Base-by-base conservation (phyloP, 257 asterid genomes). In the Solanum sitiens region DNA sequence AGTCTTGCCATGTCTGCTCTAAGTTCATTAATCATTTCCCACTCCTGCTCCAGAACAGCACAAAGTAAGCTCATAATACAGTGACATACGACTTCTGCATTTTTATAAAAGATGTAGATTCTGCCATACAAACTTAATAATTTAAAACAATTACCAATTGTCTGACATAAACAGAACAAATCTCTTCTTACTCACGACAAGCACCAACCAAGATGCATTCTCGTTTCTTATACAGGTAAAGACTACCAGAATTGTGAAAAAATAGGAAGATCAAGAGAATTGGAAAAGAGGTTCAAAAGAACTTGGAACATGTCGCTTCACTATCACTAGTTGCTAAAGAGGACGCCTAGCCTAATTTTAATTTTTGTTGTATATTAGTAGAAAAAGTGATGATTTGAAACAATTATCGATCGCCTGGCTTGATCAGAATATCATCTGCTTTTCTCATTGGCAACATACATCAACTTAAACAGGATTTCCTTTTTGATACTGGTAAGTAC, bases 1-100 rank as follows among this genome's bases (percentile, higher is more conserved):
- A 96, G 96, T 90, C 93, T 95, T 30, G 93, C 94, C 90, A 95
- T 93, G 82, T 96, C 99, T 75, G 94, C 86, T 90, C 94, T 95
- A 88, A 96, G 90, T 92, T 96, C 98, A 90, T 94, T 95, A 63
- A 95, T 89, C 89, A 92, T 91, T 91, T 94, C 99, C 98, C 96
- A 96, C 68, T 94, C 98, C 98, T 96, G 90, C 23, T 89, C 83
- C 59, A 86, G 61, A 72, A 63, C 61, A 87, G 79, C 71, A 67
- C 21, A 23, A 85, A 85, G 27, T 30, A 15, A 42, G 35, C 45
- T 59, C 27, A 44, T 40, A 76, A 13, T 37, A n/a, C 11, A 70
- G 30, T 23, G 53, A 14, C 87, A 77, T 39, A 44, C 20, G 47
- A 42, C 35, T 32, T 25, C 12, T 44, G 67, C 30, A 72, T 33